Evolutionary conservation across 805 yeast genomes (phyloP).

Genomic region (Kodamaea neixiangensis): DNA sequence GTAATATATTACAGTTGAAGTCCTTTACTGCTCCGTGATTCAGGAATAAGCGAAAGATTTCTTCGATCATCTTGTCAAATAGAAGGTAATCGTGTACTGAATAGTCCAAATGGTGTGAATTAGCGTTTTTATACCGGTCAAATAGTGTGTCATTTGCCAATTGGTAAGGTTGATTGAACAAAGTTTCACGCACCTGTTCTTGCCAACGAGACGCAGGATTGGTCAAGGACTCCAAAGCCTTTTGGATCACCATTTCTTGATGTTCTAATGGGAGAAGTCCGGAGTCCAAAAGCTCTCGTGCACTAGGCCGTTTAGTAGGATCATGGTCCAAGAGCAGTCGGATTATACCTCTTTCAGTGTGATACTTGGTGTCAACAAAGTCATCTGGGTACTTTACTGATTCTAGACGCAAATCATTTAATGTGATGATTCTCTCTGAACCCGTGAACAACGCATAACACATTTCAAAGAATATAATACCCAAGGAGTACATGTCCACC

Average conservation of each 20-base stretch:
- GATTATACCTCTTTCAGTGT: conserved; percentile 69
- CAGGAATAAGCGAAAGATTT: conserved; percentile 63
- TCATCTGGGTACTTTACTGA: conserved; percentile 69
- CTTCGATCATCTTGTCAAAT: conserved; percentile 59
- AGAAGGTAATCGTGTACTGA: conserved; percentile 51
- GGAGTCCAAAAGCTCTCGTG: conserved; percentile 69
- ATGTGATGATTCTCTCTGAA: conserved; percentile 84
- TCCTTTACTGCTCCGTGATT: conserved; percentile 88
- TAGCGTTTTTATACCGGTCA: conserved; percentile 48
- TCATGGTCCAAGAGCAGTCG: conserved; percentile 71
- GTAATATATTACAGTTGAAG: conserved; percentile 59
- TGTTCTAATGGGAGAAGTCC: conserved; percentile 87
- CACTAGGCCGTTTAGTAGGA: conserved; percentile 78
- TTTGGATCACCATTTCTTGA: conserved; percentile 86
- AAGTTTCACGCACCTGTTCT: conserved; percentile 81
- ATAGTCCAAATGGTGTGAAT: conserved; percentile 26
- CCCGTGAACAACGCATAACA: conserved; percentile 80
- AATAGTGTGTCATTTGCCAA: conserved; percentile 83
- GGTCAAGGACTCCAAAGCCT: conserved; percentile 80
- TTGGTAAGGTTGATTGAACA: conserved; percentile 83
- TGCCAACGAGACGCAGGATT: conserved; percentile 95
- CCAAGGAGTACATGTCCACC: conserved; percentile 93
- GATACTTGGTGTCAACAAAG: conserved; percentile 56
- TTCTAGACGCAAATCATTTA: conserved; percentile 62
- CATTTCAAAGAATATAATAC: conserved; percentile 96